Evolutionary conservation across 352 stramenopile genomes (phyloP).

Genomic region (Globisporangium yorkense): DNA sequence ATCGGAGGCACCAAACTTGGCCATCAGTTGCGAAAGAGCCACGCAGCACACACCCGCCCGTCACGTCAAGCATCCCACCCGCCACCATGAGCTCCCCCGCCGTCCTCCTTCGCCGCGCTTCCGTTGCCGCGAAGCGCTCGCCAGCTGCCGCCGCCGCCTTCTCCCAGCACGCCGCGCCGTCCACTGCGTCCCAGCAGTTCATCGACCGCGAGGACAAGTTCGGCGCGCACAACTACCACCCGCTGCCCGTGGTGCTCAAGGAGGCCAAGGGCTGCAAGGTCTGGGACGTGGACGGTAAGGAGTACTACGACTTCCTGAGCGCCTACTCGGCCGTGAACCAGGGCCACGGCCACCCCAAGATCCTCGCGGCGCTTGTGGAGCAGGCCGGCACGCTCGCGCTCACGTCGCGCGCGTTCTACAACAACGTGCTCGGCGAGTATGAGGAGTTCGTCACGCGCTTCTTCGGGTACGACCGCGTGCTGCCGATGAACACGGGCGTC

Average conservation of each 20-base stretch:
- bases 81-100: not conserved
- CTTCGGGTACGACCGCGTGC: slow-evolving; percentile 95
- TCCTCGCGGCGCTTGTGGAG: slow-evolving; percentile 91
- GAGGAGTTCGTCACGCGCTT: slow-evolving; percentile 95
- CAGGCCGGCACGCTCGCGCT: slow-evolving; percentile 95
- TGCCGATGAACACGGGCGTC: slow-evolving; percentile 99
- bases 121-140: not conserved
- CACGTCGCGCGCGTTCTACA: slow-evolving; percentile 98
- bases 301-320: slow-evolving; percentile 99
- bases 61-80: not conserved
- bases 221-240: slow-evolving; percentile 98
- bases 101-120: not conserved
- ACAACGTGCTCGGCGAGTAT: slow-evolving; percentile 96
- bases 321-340: slow-evolving; percentile 90
- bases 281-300: slow-evolving; percentile 94
- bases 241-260: slow-evolving; percentile 94
- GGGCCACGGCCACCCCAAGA: slow-evolving; percentile 98
- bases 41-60: not conserved
- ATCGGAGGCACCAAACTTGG: not conserved
- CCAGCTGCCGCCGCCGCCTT: not conserved
- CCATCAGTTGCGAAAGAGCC: not conserved
- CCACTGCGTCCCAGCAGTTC: slow-evolving; percentile 26
- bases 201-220: slow-evolving; percentile 89
- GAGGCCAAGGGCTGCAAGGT: slow-evolving; percentile 92
- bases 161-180: not conserved